Evolutionary conservation across 1,284 basidiomycete genomes (phyloP).

Genomic region (Ceratobasidium sp.): DNA sequence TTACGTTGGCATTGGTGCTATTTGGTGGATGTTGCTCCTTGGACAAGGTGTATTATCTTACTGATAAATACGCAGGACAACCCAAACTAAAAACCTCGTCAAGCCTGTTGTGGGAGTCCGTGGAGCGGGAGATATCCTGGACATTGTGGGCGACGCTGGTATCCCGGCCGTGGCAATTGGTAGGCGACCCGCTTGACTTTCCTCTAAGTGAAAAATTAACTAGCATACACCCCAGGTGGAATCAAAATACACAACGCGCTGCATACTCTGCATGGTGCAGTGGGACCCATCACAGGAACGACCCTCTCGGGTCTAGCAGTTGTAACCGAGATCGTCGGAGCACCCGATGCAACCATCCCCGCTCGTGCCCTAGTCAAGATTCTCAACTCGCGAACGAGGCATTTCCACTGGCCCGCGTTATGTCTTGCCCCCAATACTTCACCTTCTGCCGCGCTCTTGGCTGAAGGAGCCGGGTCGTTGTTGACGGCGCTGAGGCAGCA

Average conservation of each 20-base stretch:
- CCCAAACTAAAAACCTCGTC: slow-evolving; percentile 73
- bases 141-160: slow-evolving; percentile 64
- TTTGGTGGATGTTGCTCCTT: slow-evolving; percentile 49
- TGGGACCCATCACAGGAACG: slow-evolving; percentile 61
- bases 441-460: slow-evolving; percentile 4
- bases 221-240: slow-evolving; percentile 61
- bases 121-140: slow-evolving; percentile 70
- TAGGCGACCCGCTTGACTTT: slow-evolving; percentile 49
- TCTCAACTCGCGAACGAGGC: slow-evolving; percentile 44
- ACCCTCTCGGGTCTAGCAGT: slow-evolving; percentile 84
- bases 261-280: slow-evolving; percentile 71
- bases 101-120: slow-evolving; percentile 65
- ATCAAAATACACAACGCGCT: slow-evolving; percentile 79
- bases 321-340: slow-evolving; percentile 86
- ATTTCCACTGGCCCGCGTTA: slow-evolving; percentile 10
- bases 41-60: not conserved
- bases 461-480: slow-evolving; percentile 12
- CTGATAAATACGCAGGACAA: slow-evolving; percentile 53
- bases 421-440: slow-evolving; percentile 13
- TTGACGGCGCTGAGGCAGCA: slow-evolving; percentile 42
- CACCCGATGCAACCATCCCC: slow-evolving; percentile 64
- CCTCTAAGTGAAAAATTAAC: not conserved
- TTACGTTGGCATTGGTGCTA: slow-evolving; percentile 61
- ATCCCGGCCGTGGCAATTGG: slow-evolving; percentile 84
- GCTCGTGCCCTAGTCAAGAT: slow-evolving; percentile 59